Conservation (phyloP, 148 eudicot species). For the Diospyros lotus region DNA sequence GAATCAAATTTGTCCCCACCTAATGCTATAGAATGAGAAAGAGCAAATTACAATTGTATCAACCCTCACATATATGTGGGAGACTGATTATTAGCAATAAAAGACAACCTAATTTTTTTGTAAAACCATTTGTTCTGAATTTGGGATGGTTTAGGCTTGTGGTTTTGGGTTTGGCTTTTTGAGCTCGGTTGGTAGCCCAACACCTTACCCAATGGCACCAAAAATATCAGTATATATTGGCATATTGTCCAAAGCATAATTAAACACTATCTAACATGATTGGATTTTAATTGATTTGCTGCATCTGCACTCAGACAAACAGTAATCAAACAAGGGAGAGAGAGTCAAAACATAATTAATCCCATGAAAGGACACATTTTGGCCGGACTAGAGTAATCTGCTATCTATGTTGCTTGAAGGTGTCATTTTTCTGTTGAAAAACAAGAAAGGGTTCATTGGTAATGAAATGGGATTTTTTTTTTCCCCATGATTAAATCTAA, state of each 20-base stretch:
- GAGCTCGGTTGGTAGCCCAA: background rate
- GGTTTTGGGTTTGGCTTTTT: background rate
- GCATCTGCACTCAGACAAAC: background rate
- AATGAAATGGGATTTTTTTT: background rate
- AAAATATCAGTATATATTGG: background rate
- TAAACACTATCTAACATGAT: slow-evolving; percentile 2
- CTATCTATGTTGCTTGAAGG: background rate
- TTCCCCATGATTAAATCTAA: too few relatives aligned
- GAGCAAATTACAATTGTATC: slow-evolving; percentile 4
- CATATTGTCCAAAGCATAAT: background rate
- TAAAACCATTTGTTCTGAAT: background rate
- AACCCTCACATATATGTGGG: slow-evolving; percentile 12
- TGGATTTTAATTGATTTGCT: background rate
- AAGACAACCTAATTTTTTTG: background rate
- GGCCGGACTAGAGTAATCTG: background rate
- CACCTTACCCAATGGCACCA: background rate
- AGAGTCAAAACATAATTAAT: background rate
- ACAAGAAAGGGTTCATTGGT: background rate
- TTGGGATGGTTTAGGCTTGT: background rate
- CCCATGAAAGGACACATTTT: background rate
- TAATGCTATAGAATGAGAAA: slow-evolving; percentile 5
- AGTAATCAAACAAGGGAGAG: background rate
- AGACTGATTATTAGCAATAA: background rate
- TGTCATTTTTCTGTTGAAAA: background rate
- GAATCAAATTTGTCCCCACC: slow-evolving; percentile 10